phyloP scores from a whole-genome alignment of 345 rosid species.

The Eucalyptus pumila region DNA sequence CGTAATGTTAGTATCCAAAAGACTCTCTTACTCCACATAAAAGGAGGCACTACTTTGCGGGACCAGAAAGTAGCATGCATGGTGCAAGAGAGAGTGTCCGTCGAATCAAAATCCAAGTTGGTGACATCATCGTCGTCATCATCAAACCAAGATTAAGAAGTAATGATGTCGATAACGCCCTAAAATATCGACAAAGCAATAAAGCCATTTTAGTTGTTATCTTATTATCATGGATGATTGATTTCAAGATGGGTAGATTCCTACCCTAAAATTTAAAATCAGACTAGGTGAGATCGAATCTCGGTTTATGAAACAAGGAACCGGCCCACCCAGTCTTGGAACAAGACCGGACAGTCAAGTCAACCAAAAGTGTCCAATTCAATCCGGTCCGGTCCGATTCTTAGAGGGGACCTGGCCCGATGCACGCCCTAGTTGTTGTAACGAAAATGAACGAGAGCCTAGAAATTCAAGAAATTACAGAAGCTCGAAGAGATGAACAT shows the following conservation, averaged over 20 bases:
- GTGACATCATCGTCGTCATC: rapidly evolving
- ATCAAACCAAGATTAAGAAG: neutral
- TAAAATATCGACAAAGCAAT: neutral
- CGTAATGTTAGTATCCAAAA: neutral
- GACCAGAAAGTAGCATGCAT: neutral
- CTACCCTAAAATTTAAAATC: too few species aligned
- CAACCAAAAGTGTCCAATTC: too few species aligned
- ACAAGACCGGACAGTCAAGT: too few species aligned
- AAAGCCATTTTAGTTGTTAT: neutral
- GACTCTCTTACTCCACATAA: neutral
- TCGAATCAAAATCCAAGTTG: neutral
- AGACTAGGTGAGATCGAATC: neutral
- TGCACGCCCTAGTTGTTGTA: too few species aligned
- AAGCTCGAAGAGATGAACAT: neutral
- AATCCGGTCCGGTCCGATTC: too few species aligned
- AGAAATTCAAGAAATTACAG: neutral
- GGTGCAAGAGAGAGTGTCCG: neutral
- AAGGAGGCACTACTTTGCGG: neutral
- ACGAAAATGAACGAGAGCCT: neutral
- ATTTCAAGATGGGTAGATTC: too few species aligned
- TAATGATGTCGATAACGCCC: rapidly evolving
- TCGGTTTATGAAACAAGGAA: rapidly evolving
- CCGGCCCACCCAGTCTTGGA: too few species aligned
- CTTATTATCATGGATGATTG: too few species aligned
- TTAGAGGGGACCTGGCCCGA: too few species aligned